Evolutionary conservation across 1,284 basidiomycete species (phyloP).

Genomic region (Trametes sp.): DNA sequence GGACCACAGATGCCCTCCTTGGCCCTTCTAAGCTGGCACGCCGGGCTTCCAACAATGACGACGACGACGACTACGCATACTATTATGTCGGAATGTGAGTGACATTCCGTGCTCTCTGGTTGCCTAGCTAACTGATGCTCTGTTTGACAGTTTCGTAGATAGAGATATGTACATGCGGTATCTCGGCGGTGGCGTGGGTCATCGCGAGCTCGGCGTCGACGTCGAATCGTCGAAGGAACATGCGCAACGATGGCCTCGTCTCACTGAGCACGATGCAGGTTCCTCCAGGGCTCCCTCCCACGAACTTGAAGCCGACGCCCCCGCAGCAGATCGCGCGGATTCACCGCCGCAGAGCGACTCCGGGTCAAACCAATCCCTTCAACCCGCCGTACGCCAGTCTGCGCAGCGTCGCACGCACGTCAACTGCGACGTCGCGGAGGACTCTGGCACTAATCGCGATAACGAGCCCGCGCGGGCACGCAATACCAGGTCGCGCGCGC

Average conservation of each 20-base stretch:
- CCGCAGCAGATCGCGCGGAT: neutral
- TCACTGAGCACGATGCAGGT: neutral
- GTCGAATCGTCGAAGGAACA: neutral
- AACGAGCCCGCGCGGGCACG: too few relatives aligned
- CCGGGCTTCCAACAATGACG: constrained; percentile 21
- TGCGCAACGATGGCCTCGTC: neutral
- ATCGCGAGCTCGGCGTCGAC: neutral
- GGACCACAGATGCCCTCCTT: constrained; percentile 22
- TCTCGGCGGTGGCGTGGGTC: neutral
- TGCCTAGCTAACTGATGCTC: too few relatives aligned
- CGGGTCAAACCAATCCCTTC: too few relatives aligned
- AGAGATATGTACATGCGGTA: constrained; percentile 7
- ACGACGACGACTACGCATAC: constrained; percentile 41
- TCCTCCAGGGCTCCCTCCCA: neutral
- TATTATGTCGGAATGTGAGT: constrained; percentile 44
- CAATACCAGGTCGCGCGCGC: too few relatives aligned
- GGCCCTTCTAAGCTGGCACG: constrained; percentile 33
- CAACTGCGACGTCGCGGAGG: too few relatives aligned
- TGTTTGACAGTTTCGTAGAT: neutral
- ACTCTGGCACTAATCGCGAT: too few relatives aligned
- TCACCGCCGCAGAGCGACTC: too few relatives aligned
- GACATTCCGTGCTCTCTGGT: too few relatives aligned
- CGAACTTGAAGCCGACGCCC: neutral
- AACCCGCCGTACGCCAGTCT: too few relatives aligned
- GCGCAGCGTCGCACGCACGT: too few relatives aligned